phyloP scores from a whole-genome alignment of 2,329 filamentous ascomycete species.

The Xylaria sp. region DNA sequence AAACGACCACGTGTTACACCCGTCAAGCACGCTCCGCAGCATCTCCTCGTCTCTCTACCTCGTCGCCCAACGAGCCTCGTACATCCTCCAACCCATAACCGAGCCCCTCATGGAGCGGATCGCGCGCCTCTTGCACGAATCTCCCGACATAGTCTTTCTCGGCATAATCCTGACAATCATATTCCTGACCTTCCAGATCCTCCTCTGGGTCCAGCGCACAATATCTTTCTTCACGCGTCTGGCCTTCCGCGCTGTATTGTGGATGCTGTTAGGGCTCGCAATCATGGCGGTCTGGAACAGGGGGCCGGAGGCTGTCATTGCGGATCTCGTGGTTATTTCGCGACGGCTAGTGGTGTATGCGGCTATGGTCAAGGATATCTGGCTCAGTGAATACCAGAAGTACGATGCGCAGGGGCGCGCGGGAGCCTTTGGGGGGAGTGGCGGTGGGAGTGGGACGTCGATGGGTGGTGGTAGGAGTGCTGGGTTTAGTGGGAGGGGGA shows the following conservation, averaged over 20 bases:
- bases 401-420: slow-evolving; percentile 57
- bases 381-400: slow-evolving; percentile 61
- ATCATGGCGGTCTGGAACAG: slow-evolving; percentile 67
- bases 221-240: slow-evolving; percentile 80
- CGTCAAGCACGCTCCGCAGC: slow-evolving; percentile 52
- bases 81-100: slow-evolving; percentile 48
- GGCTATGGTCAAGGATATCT: slow-evolving; percentile 58
- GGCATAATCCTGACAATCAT: slow-evolving; percentile 60
- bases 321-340: slow-evolving; percentile 58
- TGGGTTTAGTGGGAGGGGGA: slow-evolving; percentile 22
- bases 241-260: slow-evolving; percentile 67
- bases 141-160: slow-evolving; percentile 51
- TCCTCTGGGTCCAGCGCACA: slow-evolving; percentile 73
- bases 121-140: slow-evolving; percentile 44
- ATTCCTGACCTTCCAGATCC: slow-evolving; percentile 66
- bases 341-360: slow-evolving; percentile 54
- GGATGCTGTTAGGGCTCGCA: slow-evolving; percentile 61
- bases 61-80: slow-evolving; percentile 34
- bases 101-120: slow-evolving; percentile 50
- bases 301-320: slow-evolving; percentile 67
- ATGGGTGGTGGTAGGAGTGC: slow-evolving; percentile 25
- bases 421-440: slow-evolving; percentile 24
- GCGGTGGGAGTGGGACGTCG: slow-evolving; percentile 17
- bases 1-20: slow-evolving; percentile 54
- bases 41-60: slow-evolving; percentile 44